Evolutionary conservation across 2,329 filamentous ascomycete species (phyloP), one percentile per base, ranked within the genome.

Genomic region (Calonectria honghensis): DNA sequence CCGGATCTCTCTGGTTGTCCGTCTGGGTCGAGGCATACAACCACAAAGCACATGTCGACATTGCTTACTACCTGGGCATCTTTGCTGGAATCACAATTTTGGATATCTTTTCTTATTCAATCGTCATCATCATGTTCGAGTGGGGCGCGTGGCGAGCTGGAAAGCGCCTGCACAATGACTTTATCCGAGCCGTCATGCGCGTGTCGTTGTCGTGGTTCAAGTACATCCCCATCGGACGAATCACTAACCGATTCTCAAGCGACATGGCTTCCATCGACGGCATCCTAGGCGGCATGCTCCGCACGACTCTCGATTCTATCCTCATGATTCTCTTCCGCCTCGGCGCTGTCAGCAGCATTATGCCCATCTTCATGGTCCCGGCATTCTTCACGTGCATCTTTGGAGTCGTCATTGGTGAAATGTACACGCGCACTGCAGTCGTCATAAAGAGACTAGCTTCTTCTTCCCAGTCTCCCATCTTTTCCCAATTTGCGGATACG

Each of bases 171-270:
- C 90, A 92, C 82, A 85, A 85, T 18, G 86, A 87, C 66, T 88
- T 92, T 67, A 88, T 91, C 57, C 84, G 83, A 16, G 87, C 89
- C 24, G 84, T 92, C 24, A 85, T 92, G 83, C 84, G 85, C 31
- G 90, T 90, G 4, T 88, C 90, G 1, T 84, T 92, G 13, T 87
- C 88, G 5, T 92, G 90, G 90, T 91, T 90, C 77, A 90, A 90
- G 79, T 82, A 88, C 61, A 86, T 90, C 1, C 87, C 90, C 0
- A 86, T 89, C 20, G 88, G 90, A 16, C 87, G 90, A 51, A 86
- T 90, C 70, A 86, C 89, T 70, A 91, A 91, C 78, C 87, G 90
- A 16, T 90, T 91, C 76, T 89, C 89, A 1, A 89, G 90, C 45
- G 90, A 92, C 73, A 90, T 91, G 80, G 85, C 86, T n/a, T 90